Conservation (phyloP, 2,329 filamentous ascomycete genomes). For the Penicillium sp. region DNA sequence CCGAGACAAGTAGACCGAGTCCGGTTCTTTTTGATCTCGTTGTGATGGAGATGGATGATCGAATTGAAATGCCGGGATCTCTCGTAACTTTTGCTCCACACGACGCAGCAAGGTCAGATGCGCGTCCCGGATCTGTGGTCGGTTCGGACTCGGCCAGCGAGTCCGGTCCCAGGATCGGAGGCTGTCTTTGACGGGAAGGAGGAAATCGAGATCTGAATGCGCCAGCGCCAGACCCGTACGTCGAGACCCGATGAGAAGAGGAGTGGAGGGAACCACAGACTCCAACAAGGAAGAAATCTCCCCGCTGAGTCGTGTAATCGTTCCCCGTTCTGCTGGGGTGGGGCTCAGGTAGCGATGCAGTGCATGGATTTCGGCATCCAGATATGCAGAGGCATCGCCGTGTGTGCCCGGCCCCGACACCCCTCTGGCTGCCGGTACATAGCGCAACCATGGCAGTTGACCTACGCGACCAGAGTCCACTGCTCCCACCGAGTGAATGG, state of each 20-base stretch:
- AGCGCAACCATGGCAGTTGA: slow-evolving; percentile 31
- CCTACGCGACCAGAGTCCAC: slow-evolving; percentile 5
- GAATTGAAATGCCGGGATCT: slow-evolving; percentile 15
- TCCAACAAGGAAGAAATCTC: slow-evolving; percentile 27
- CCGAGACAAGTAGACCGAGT: slow-evolving; percentile 13
- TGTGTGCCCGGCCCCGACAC: slow-evolving; percentile 1
- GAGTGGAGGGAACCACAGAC: slow-evolving; percentile 21
- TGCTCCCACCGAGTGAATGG: slow-evolving; percentile 11
- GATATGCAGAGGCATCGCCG: slow-evolving; percentile 21
- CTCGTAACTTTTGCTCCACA: slow-evolving; percentile 19
- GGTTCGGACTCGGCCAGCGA: slow-evolving; percentile 30
- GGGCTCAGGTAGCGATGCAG: slow-evolving; percentile 43
- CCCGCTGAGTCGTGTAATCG: slow-evolving; percentile 20
- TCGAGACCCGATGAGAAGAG: slow-evolving; percentile 50
- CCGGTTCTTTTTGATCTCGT: neutral
- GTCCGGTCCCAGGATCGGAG: slow-evolving; percentile 17
- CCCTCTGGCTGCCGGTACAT: slow-evolving; percentile 6
- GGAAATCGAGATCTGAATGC: slow-evolving; percentile 52
- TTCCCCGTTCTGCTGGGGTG: slow-evolving; percentile 37
- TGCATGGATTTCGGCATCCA: slow-evolving; percentile 44
- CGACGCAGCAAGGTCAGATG: slow-evolving; percentile 20
- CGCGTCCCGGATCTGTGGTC: slow-evolving; percentile 24
- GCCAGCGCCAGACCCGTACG: slow-evolving; percentile 47
- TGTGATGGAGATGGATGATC: no score
- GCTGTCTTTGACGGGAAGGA: slow-evolving; percentile 26